These are phyloP conservation scores for Gonapodya prolifera DNA, from an alignment of 192 early-diverging fungal genomes.

Conservation along the genomic window DNA sequence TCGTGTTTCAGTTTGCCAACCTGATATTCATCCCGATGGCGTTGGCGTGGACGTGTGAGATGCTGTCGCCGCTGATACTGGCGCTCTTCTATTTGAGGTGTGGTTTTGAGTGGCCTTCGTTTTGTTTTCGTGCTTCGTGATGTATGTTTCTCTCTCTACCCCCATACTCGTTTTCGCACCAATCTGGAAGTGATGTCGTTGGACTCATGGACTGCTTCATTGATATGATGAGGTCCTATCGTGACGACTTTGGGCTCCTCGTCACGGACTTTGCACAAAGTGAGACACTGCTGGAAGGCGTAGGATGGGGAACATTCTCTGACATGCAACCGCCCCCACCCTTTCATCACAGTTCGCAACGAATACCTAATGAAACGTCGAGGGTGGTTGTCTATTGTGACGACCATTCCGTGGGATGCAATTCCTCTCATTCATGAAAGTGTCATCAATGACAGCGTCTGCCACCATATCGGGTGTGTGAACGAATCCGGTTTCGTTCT, in stretches of 20 bases:
- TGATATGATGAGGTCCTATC: background rate
- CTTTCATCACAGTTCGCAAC: background rate
- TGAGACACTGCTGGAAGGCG: background rate
- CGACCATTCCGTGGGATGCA: slow-evolving; percentile 9
- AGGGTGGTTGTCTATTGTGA: background rate
- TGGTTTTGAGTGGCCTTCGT: too few relatives aligned
- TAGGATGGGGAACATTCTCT: background rate
- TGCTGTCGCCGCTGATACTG: background rate
- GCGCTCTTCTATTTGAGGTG: slow-evolving; percentile 1
- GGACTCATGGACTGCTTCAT: slow-evolving; percentile 1
- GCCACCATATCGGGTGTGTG: background rate
- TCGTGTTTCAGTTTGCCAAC: slow-evolving; percentile 11
- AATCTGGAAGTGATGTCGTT: background rate
- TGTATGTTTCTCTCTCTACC: too few relatives aligned
- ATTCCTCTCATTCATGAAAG: background rate
- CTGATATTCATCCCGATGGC: slow-evolving; percentile 6
- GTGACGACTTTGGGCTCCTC: slow-evolving; percentile 9
- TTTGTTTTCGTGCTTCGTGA: too few relatives aligned
- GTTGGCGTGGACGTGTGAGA: slow-evolving; percentile 11
- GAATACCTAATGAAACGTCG: slow-evolving; percentile 1
- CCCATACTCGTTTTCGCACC: background rate
- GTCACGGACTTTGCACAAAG: background rate
- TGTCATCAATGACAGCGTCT: background rate
- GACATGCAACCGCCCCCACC: too few relatives aligned
- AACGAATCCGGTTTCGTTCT: background rate